Conservation (phyloP, 2,329 filamentous ascomycete genomes). For the Aspergillus bombycis region DNA sequence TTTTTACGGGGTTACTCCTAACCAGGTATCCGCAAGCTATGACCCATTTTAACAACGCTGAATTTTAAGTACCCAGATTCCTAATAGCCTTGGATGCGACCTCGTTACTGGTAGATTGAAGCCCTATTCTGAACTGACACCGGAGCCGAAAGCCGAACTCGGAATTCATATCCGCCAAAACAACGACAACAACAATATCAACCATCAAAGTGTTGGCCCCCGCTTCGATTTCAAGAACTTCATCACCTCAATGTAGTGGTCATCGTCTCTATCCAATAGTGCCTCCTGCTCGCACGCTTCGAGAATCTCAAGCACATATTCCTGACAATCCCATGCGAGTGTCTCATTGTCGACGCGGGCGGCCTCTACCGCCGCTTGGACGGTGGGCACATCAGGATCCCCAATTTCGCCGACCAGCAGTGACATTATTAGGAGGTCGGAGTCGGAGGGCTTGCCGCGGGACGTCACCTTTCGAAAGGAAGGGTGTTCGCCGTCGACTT, state of each 20-base stretch:
- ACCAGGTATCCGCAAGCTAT: too few species aligned
- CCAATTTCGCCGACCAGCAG: conserved; percentile 18
- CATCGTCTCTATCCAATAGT: conserved; percentile 21
- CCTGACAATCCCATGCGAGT: conserved; percentile 28
- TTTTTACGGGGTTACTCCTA: too few species aligned
- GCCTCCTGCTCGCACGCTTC: conserved; percentile 21
- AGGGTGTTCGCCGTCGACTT: conserved; percentile 27
- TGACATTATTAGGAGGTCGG: conserved; percentile 13
- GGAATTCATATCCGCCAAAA: not conserved
- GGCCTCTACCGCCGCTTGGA: conserved; percentile 14
- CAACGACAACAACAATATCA: not conserved
- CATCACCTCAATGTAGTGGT: conserved; percentile 21
- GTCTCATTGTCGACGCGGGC: conserved; percentile 26
- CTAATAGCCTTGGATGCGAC: not conserved
- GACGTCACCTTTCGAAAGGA: conserved; percentile 18
- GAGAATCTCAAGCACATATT: conserved; percentile 27
- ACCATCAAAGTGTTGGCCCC: conserved; percentile 15
- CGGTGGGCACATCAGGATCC: conserved; percentile 13
- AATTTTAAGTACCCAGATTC: not conserved
- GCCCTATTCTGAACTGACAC: too few species aligned
- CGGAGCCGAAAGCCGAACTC: not conserved
- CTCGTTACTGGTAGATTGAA: not conserved
- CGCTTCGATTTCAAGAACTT: conserved; percentile 16
- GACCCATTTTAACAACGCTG: too few species aligned
- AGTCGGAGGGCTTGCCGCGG: conserved; percentile 14